Conservation (phyloP, 257 asterid genomes). For the Thymus quinquecostatus region DNA sequence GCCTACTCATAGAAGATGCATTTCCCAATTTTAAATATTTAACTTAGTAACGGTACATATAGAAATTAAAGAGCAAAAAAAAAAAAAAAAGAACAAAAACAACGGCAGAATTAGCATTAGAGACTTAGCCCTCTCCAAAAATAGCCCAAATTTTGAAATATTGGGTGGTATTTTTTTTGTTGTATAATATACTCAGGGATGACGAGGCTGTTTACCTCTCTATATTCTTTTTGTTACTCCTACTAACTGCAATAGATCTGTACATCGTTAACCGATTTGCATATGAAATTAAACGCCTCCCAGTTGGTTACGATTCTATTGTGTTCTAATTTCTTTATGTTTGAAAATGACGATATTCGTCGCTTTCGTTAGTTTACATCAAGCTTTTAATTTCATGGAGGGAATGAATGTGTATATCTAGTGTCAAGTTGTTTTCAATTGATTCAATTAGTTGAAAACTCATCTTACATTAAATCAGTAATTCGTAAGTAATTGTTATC, state of each 20-base stretch:
- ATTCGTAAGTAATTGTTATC: not conserved
- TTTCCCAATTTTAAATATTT: constrained; percentile 55
- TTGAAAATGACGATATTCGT: constrained; percentile 23
- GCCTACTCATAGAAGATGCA: constrained; percentile 75
- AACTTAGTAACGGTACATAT: not conserved
- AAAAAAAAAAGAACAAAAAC: constrained; percentile 7
- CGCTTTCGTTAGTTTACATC: not conserved
- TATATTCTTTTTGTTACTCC: constrained; percentile 26
- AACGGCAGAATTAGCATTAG: constrained; percentile 35
- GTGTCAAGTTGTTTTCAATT: not conserved
- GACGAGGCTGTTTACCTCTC: constrained; percentile 51
- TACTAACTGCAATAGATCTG: constrained; percentile 24
- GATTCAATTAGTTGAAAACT: not conserved
- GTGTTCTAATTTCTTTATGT: not conserved
- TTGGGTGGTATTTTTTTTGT: constrained; percentile 47
- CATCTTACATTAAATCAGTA: not conserved
- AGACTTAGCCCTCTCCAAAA: constrained; percentile 62
- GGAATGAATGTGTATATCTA: constrained; percentile 22
- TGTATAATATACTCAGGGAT: constrained; percentile 50
- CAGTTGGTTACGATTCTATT: not conserved
- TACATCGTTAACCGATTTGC: constrained; percentile 33
- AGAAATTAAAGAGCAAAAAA: not conserved
- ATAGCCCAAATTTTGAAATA: constrained; percentile 51
- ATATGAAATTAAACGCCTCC: constrained; percentile 20
- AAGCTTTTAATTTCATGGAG: not conserved